phyloP scores from a whole-genome alignment of 352 stramenopile genomes.

The Saprolegnia diclina region DNA sequence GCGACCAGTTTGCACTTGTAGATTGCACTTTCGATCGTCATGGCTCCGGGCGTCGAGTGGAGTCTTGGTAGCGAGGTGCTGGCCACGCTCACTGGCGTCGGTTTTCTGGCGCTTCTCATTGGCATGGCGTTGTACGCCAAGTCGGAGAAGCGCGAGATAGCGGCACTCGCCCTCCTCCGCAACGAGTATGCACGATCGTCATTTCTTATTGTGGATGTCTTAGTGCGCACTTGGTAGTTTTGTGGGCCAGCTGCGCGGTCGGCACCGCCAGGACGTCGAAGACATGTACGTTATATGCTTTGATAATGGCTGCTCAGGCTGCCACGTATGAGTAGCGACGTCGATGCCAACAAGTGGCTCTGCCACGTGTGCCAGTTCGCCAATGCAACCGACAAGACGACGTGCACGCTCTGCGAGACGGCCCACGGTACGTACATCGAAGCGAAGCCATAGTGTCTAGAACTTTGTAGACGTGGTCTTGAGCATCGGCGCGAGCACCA shows the following conservation, averaged over 20 bases:
- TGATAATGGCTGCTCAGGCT: background rate
- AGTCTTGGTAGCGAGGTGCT: background rate
- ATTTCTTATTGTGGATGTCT: background rate
- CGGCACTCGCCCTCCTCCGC: background rate
- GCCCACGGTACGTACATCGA: background rate
- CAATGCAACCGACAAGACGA: background rate
- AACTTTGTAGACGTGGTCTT: background rate
- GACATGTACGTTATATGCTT: background rate
- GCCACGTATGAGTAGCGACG: background rate
- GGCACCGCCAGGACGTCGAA: slow-evolving; percentile 7
- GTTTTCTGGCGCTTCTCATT: background rate
- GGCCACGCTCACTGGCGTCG: background rate
- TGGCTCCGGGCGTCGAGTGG: background rate
- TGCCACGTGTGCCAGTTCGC: slow-evolving; percentile 1
- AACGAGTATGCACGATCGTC: slow-evolving; percentile 23
- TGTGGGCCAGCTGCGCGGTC: slow-evolving; percentile 15
- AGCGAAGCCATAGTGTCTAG: background rate
- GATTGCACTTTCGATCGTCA: no score
- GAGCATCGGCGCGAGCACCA: background rate
- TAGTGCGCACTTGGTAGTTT: background rate
- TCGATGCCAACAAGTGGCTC: slow-evolving; percentile 16
- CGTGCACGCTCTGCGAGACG: background rate
- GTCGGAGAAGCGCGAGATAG: background rate
- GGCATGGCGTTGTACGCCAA: background rate
- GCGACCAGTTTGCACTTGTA: no score